Evolutionary conservation across 441 rosid species (phyloP), one percentile per base, ranked within the genome.

Genomic region (Gossypium gossypioides): DNA sequence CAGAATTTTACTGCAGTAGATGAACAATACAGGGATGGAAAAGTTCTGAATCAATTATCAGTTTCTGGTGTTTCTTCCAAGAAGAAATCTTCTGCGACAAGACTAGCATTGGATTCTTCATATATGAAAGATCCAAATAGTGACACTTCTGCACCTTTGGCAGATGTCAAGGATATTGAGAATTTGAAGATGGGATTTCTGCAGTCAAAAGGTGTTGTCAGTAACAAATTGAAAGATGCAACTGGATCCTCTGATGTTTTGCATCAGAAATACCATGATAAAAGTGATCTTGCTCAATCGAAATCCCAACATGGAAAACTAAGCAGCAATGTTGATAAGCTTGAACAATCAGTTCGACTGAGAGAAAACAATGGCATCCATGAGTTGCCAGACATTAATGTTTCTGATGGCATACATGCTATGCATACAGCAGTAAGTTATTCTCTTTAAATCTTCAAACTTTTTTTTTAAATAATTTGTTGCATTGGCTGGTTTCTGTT

Each of bases 21-120:
- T 58, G 87, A 84, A 48, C 72, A 78, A 64, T 42, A 46, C 46
- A 82, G 70, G 69, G 82, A 82, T 76, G 75, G 73, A 74, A 81
- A 85, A 74, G 62, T 72, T 72, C 88, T 81, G 72, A 87, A 79
- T 81, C 86, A 81, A 21, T 76, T 79, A 75, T 76, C 70, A 75
- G 56, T 81, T 65, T 72, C 86, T 70, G 89, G 80, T 75, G 73
- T 77, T 73, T 68, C 84, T 74, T 78, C 86, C 68, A 88, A 80
- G 77, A 90, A 85, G 81, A 92, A 83, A 80, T 84, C 78, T 69
- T 77, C 77, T 72, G 96, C 81, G 74, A 40, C 81, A 81, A 86
- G 74, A 84, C 77, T 62, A 61, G 64, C 69, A 24, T 56, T 76
- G 79, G 92, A 80, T 77, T 73, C 82, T 74, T 75, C 84, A 57